Base-by-base conservation (phyloP, 371 early-diverging fungal genomes). In the Encephalitozoon intestinalis region DNA sequence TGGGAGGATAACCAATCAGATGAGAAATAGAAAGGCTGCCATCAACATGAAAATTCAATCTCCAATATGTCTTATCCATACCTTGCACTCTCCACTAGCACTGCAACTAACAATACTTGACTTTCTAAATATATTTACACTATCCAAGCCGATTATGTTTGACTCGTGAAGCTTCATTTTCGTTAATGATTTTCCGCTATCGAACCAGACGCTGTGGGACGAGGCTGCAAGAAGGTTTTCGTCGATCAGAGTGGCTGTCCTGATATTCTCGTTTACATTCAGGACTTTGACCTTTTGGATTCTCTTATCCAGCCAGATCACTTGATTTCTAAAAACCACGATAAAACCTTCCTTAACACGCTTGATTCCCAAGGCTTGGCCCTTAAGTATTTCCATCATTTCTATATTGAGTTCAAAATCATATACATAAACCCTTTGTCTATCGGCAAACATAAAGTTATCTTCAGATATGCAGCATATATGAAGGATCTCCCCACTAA, bases 311-410 rank as follows among this genome's bases (percentile, higher is more conserved):
- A 50, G 26, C 26, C 67, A 49, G 1, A 39, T 28, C 1, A 34
- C 73, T 25, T 63, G 52, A 26, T 78, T 68, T 18, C 30, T 68
- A 52, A 73, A 67, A 15, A 66, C 30, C 1, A 78, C 21, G 9
- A 73, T 51, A 65, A 49, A 78, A 0, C 34, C 40, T 12, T 46
- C 46, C 28, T 71, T 44, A 30, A 41, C 12, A 43, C 53, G 25
- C 44, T 69, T 68, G 0, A 71, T 46, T 7, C 6, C 26, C 1
- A 67, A 0, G 39, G 64, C 26, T 15, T 25, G 21, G 37, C 68
- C 78, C 51, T 72, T 78, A 31, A 43, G n/a, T 4, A 78, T 37
- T 34, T 78, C 73, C 58, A 34, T 63, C 23, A 73, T 72, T 28
- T 58, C 68, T 37, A 52, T 70, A 26, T 70, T 66, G 5, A 58